Conservation (phyloP, 2,329 filamentous ascomycete genomes). For the Cyphellophora attinorum region DNA sequence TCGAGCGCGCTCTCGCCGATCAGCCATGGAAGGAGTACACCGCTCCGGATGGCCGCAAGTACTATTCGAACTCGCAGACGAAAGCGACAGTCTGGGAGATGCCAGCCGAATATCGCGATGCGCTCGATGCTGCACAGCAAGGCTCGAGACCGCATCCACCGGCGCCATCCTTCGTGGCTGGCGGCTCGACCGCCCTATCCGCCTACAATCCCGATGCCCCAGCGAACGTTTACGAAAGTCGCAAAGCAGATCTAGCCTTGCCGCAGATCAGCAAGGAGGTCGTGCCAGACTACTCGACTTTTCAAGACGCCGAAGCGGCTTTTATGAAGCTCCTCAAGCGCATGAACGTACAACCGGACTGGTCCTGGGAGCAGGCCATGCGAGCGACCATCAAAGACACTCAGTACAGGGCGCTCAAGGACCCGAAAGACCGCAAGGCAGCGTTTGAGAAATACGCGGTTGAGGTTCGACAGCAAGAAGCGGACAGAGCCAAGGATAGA, state of each 20-base stretch:
- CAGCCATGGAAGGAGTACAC: slow-evolving; percentile 93
- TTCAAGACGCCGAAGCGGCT: slow-evolving; percentile 84
- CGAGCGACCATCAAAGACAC: slow-evolving; percentile 78
- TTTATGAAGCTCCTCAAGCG: slow-evolving; percentile 85
- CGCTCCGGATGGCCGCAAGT: slow-evolving; percentile 75
- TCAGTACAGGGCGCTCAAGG: slow-evolving; percentile 85
- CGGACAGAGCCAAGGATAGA: slow-evolving; percentile 87
- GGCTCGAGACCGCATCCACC: slow-evolving; percentile 23
- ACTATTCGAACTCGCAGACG: slow-evolving; percentile 90
- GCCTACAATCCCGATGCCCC: slow-evolving; percentile 20
- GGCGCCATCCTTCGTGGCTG: slow-evolving; percentile 49
- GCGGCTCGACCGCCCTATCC: slow-evolving; percentile 36
- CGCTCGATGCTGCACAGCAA: slow-evolving; percentile 48
- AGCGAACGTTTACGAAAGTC: slow-evolving; percentile 18
- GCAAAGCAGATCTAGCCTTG: slow-evolving; percentile 21
- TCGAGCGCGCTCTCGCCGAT: slow-evolving; percentile 70
- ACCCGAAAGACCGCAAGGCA: slow-evolving; percentile 79
- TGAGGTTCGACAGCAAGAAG: slow-evolving; percentile 83
- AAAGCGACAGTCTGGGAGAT: slow-evolving; percentile 93
- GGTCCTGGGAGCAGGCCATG: slow-evolving; percentile 86
- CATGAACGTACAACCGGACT: slow-evolving; percentile 78
- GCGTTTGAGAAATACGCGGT: slow-evolving; percentile 93
- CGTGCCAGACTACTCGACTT: slow-evolving; percentile 68
- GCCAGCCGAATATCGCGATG: slow-evolving; percentile 71
- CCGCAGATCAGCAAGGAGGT: slow-evolving; percentile 30